These are phyloP conservation scores for Geosiphon pyriformis DNA, from an alignment of 192 early-diverging fungal species.

Conservation along the genomic window DNA sequence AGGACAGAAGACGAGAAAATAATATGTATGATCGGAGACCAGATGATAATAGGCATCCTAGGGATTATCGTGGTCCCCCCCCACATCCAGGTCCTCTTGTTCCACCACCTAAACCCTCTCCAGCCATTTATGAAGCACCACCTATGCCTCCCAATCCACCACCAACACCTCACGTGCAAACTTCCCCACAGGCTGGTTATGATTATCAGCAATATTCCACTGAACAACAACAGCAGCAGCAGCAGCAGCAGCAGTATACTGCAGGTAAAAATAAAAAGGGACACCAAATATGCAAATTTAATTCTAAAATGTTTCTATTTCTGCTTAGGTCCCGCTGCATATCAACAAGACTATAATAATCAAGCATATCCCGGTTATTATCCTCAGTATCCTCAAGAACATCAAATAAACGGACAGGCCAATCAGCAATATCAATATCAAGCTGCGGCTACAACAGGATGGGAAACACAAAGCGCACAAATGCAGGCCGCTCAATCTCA, in stretches of 20 bases:
- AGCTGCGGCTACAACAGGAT: constrained; percentile 22
- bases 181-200: constrained; percentile 26
- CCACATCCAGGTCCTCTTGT: constrained; percentile 20
- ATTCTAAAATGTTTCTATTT: too few relatives aligned
- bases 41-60: constrained; percentile 31
- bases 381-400: constrained; percentile 29
- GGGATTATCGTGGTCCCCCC: constrained; percentile 27
- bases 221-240: constrained; percentile 22
- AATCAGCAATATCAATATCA: constrained; percentile 27
- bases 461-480: constrained; percentile 27
- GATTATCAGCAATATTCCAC: constrained; percentile 28
- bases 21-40: constrained; percentile 27
- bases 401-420: constrained; percentile 15
- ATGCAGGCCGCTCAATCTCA: constrained; percentile 24
- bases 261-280: constrained; percentile 8
- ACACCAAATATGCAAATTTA: too few relatives aligned
- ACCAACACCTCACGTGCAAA: constrained; percentile 30
- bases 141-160: constrained; percentile 25
- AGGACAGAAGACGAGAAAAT: constrained; percentile 32
- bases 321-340: neutral
- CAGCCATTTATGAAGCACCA: constrained; percentile 31
- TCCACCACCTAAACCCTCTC: constrained; percentile 34
- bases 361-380: constrained; percentile 33
- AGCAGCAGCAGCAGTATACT: too few relatives aligned
- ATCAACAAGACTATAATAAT: constrained; percentile 28